Percentiles rank a stretch among this genome's conserved stretches.
Evolutionary conservation across 1,139 yeast species (phyloP).

Genomic region (Candida glucosophila): DNA sequence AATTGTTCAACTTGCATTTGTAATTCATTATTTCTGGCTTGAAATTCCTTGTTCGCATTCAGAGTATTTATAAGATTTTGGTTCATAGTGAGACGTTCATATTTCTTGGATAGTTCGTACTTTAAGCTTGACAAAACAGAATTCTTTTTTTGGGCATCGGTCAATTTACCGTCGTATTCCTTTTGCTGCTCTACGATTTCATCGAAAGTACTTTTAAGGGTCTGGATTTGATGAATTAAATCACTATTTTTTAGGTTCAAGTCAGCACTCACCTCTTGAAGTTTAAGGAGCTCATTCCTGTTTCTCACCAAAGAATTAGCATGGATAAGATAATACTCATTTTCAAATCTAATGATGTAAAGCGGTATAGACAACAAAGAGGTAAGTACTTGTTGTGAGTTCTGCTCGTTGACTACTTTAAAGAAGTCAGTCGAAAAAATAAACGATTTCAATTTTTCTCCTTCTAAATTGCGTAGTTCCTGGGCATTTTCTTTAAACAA

Average conservation of each 20-base stretch:
- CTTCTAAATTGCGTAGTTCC: constrained; percentile 15
- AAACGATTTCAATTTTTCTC: constrained; percentile 21
- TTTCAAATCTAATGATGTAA: constrained; percentile 31
- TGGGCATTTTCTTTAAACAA: constrained; percentile 12
- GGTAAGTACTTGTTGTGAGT: constrained; percentile 4
- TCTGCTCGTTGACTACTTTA: constrained; percentile 4
- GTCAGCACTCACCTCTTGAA: constrained; percentile 31
- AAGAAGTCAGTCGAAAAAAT: constrained; percentile 18
- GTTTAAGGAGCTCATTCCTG: constrained; percentile 30
- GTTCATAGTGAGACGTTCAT: constrained; percentile 36
- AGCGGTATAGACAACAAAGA: constrained; percentile 18
- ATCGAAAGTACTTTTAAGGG: constrained; percentile 26
- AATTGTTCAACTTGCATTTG: constrained; percentile 23
- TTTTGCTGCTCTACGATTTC: constrained; percentile 32
- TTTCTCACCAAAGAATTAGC: constrained; percentile 33
- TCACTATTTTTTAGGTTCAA: constrained; percentile 20
- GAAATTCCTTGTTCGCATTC: constrained; percentile 37
- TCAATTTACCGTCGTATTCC: constrained; percentile 18
- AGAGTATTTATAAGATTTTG: constrained; percentile 37
- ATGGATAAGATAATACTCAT: constrained; percentile 34
- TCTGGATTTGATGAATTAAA: constrained; percentile 21
- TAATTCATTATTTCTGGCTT: constrained; percentile 28
- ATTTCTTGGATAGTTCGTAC: constrained; percentile 18
- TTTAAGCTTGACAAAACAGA: constrained; percentile 12
- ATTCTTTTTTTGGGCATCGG: constrained; percentile 14